Conservation (phyloP, 148 eudicot species). For the Camellia granthamiana region DNA sequence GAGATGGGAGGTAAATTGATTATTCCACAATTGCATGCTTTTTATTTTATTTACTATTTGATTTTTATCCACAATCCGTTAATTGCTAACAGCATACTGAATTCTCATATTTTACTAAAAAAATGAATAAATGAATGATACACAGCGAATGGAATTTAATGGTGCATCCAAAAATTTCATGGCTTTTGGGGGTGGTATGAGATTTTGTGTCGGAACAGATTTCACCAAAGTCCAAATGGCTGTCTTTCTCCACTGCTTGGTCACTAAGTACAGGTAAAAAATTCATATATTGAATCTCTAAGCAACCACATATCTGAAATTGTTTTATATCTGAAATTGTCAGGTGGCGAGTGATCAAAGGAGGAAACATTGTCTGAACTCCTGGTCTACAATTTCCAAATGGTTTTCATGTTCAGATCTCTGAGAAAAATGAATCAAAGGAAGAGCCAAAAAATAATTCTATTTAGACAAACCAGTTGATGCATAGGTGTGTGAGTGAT, state of each 20-base stretch:
- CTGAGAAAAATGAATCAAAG: conserved; percentile 22
- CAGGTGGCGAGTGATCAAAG: conserved; percentile 62
- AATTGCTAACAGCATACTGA: background rate
- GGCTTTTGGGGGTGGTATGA: conserved; percentile 93
- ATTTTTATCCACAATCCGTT: background rate
- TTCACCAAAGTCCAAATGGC: conserved; percentile 82
- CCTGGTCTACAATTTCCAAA: conserved; percentile 79
- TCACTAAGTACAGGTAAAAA: conserved; percentile 73
- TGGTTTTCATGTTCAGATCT: conserved; percentile 55
- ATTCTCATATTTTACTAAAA: background rate
- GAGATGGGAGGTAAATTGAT: conserved; percentile 74
- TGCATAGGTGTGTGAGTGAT: too few species aligned
- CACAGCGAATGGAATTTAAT: conserved; percentile 52
- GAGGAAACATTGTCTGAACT: conserved; percentile 67
- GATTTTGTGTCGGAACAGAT: conserved; percentile 83
- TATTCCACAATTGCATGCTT: background rate
- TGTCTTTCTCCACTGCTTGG: conserved; percentile 63
- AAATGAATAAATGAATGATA: background rate
- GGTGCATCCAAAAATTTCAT: conserved; percentile 73
- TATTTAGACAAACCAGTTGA: background rate
- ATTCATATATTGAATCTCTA: background rate
- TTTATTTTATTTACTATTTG: background rate
- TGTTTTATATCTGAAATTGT: conserved; percentile 10
- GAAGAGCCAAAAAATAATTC: background rate
- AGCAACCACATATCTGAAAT: background rate